These are phyloP conservation scores for Pisolithus microcarpus DNA, from an alignment of 768 basidiomycete genomes.

Conservation along the genomic window DNA sequence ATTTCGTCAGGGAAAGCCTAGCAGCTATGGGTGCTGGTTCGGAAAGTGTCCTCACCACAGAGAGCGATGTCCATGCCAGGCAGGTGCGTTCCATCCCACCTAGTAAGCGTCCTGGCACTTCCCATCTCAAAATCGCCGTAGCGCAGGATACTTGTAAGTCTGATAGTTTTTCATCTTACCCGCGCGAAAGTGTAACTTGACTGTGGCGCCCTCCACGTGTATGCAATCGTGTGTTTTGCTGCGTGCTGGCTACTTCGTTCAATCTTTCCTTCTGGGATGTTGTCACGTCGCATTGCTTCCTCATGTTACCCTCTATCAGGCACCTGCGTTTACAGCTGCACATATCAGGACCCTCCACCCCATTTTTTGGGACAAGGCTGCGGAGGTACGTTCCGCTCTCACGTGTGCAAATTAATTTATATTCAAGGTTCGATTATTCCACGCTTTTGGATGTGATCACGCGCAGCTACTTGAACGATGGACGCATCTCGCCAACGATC, in stretches of 20 bases:
- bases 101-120: background rate
- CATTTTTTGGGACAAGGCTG: slow-evolving; percentile 54
- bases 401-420: too few species aligned
- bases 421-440: background rate
- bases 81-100: slow-evolving; percentile 31
- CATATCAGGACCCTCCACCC: slow-evolving; percentile 46
- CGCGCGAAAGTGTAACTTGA: background rate
- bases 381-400: slow-evolving; percentile 31
- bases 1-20: slow-evolving; percentile 45
- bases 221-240: background rate
- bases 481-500: slow-evolving; percentile 17
- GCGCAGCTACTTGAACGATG: slow-evolving; percentile 29
- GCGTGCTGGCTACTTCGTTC: background rate
- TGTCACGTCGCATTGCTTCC: background rate
- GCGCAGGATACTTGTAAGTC: slow-evolving; percentile 46
- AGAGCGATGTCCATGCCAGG: slow-evolving; percentile 50
- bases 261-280: background rate
- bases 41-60: slow-evolving; percentile 44
- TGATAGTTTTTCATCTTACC: background rate
- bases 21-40: slow-evolving; percentile 45
- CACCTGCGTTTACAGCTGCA: slow-evolving; percentile 44
- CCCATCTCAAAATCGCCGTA: slow-evolving; percentile 13
- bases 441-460: background rate
- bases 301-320: slow-evolving; percentile 20
- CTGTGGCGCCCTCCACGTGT: background rate